These are phyloP conservation scores for Podaxis pistillaris DNA, from an alignment of 768 basidiomycete species.

Conservation along the genomic window DNA sequence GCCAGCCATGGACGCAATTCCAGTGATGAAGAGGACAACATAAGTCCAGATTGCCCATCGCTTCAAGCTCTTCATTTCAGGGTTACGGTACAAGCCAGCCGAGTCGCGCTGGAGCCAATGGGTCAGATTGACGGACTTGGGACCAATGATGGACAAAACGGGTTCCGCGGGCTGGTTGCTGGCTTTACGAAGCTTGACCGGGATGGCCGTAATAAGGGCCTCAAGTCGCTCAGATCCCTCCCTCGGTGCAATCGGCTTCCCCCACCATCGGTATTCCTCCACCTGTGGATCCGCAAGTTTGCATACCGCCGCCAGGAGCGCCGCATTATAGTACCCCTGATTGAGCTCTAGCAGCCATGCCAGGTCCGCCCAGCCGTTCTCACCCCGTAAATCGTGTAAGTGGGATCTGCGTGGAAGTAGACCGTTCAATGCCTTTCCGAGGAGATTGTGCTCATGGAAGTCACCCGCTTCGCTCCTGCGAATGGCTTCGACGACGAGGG, in stretches of 20 bases:
- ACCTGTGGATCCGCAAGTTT: slow-evolving; percentile 10
- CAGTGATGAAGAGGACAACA: neutral
- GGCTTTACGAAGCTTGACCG: neutral
- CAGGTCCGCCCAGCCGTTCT: slow-evolving; percentile 24
- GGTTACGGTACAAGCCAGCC: neutral
- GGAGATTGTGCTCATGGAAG: slow-evolving; percentile 18
- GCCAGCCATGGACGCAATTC: neutral
- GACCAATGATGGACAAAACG: slow-evolving; percentile 14
- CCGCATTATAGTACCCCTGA: slow-evolving; percentile 26
- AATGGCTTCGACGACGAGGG: slow-evolving; percentile 24
- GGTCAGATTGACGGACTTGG: slow-evolving; percentile 12
- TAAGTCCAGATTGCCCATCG: neutral
- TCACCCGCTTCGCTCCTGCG: slow-evolving; percentile 19
- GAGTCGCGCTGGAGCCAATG: slow-evolving; percentile 13
- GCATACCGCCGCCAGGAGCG: slow-evolving; percentile 24
- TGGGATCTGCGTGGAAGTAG: slow-evolving; percentile 22
- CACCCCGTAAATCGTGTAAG: slow-evolving; percentile 13
- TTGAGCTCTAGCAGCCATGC: slow-evolving; percentile 27
- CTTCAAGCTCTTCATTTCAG: slow-evolving; percentile 3
- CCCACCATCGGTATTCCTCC: slow-evolving; percentile 14
- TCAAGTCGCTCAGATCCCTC: slow-evolving; percentile 14
- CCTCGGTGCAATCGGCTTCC: slow-evolving; percentile 8
- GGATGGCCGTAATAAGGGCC: slow-evolving; percentile 10
- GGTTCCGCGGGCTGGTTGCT: neutral
- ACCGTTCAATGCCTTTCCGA: slow-evolving; percentile 25